Conservation (phyloP, 306 rosid genomes). For the Cucurbita moschata region DNA sequence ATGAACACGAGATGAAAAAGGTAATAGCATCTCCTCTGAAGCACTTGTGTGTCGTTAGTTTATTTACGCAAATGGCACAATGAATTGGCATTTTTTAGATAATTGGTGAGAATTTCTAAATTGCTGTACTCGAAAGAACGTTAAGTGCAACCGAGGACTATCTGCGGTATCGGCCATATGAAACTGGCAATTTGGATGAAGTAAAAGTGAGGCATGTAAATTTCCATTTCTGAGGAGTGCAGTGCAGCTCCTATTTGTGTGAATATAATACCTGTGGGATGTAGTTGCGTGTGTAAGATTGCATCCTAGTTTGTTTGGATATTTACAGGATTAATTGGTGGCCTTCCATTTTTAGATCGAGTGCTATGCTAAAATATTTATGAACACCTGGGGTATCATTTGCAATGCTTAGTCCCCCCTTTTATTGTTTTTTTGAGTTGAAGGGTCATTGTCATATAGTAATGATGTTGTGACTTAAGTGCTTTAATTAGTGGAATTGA, state of each 20-base stretch:
- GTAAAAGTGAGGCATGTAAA: neutral
- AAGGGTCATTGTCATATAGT: neutral
- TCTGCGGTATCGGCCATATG: neutral
- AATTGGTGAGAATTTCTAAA: neutral
- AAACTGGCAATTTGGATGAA: neutral
- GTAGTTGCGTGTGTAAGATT: neutral
- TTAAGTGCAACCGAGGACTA: neutral
- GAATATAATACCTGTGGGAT: neutral
- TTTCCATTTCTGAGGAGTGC: neutral
- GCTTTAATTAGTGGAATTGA: neutral
- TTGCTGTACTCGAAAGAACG: neutral
- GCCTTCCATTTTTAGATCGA: neutral
- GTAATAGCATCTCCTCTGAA: slow-evolving; percentile 18
- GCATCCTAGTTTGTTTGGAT: neutral
- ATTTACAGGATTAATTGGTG: neutral
- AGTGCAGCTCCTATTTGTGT: neutral
- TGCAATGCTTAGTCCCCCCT: neutral
- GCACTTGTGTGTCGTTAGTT: neutral
- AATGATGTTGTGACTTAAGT: neutral
- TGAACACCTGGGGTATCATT: neutral
- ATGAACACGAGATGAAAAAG: slow-evolving; percentile 20
- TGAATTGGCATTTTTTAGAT: neutral
- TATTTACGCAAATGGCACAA: neutral
- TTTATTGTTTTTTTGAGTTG: neutral
- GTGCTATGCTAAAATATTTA: neutral